Evolutionary conservation across 768 basidiomycete genomes (phyloP).

Genomic region (Zangia roseola): DNA sequence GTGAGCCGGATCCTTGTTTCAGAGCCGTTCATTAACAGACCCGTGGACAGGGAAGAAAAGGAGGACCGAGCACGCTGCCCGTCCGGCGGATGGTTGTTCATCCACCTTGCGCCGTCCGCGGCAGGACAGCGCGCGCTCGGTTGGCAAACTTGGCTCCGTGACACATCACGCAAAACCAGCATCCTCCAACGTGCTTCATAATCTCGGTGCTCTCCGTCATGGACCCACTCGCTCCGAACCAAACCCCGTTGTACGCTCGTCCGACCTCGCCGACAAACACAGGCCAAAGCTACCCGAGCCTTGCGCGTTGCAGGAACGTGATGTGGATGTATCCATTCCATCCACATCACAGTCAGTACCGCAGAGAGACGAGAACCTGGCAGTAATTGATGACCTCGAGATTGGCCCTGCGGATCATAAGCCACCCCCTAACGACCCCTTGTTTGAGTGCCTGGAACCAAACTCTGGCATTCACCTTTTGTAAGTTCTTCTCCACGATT

Average conservation of each 20-base stretch:
- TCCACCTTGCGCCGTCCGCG: slow-evolving; percentile 14
- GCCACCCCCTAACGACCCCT: slow-evolving; percentile 68
- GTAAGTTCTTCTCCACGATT: slow-evolving; percentile 46
- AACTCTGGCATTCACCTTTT: slow-evolving; percentile 83
- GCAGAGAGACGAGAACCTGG: slow-evolving; percentile 58
- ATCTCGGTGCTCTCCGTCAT: slow-evolving; percentile 42
- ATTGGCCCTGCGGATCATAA: slow-evolving; percentile 78
- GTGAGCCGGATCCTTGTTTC: slow-evolving; percentile 38
- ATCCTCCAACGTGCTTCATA: slow-evolving; percentile 53
- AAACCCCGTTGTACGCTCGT: slow-evolving; percentile 30
- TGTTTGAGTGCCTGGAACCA: slow-evolving; percentile 81
- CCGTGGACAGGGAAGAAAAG: slow-evolving; percentile 39
- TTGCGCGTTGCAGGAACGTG: slow-evolving; percentile 8
- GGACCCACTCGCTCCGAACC: slow-evolving; percentile 18
- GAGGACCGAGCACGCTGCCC: slow-evolving; percentile 37
- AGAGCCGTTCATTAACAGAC: not conserved
- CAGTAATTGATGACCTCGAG: slow-evolving; percentile 72
- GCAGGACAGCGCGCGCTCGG: slow-evolving; percentile 12
- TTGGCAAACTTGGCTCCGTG: not conserved
- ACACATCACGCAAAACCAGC: slow-evolving; percentile 33
- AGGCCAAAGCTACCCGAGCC: slow-evolving; percentile 12
- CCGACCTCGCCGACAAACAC: slow-evolving; percentile 21
- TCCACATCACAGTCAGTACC: slow-evolving; percentile 7
- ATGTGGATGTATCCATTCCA: not conserved
- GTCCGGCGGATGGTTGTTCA: slow-evolving; percentile 14